These are phyloP conservation scores for Suhomyces bokatorum DNA, from an alignment of 1,139 yeast species.

Conservation along the genomic window DNA sequence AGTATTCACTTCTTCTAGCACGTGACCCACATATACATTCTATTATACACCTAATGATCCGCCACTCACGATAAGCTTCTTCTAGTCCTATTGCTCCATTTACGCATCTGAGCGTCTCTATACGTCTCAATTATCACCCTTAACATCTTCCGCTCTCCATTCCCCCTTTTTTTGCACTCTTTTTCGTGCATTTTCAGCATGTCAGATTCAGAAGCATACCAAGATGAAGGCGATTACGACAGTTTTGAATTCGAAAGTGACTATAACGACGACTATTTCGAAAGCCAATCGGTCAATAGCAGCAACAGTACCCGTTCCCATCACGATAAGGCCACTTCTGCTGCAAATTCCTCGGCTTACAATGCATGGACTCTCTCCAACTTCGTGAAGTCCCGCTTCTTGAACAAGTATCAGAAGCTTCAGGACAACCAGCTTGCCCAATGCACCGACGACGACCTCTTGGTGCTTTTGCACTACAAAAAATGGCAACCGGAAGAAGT, in stretches of 20 bases:
- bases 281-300: slow-evolving; percentile 7
- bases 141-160: neutral
- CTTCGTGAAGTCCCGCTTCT: slow-evolving; percentile 25
- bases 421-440: slow-evolving; percentile 30
- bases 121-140: too few species aligned
- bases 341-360: slow-evolving; percentile 2
- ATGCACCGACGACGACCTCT: slow-evolving; percentile 43
- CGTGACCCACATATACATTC: too few species aligned
- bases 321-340: neutral
- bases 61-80: too few species aligned
- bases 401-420: slow-evolving; percentile 19
- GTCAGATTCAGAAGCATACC: slow-evolving; percentile 7
- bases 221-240: slow-evolving; percentile 7
- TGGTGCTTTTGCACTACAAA: slow-evolving; percentile 56
- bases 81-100: too few species aligned
- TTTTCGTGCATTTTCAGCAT: neutral
- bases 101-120: too few species aligned
- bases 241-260: slow-evolving; percentile 17
- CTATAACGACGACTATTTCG: slow-evolving; percentile 12
- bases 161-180: neutral
- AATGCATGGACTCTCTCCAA: slow-evolving; percentile 30
- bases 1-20: too few species aligned
- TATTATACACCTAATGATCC: too few species aligned
- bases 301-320: slow-evolving; percentile 3
- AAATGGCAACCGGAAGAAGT: slow-evolving; percentile 77